phyloP scores from a whole-genome alignment of 805 yeast species.

The Candida dajiaensis region DNA sequence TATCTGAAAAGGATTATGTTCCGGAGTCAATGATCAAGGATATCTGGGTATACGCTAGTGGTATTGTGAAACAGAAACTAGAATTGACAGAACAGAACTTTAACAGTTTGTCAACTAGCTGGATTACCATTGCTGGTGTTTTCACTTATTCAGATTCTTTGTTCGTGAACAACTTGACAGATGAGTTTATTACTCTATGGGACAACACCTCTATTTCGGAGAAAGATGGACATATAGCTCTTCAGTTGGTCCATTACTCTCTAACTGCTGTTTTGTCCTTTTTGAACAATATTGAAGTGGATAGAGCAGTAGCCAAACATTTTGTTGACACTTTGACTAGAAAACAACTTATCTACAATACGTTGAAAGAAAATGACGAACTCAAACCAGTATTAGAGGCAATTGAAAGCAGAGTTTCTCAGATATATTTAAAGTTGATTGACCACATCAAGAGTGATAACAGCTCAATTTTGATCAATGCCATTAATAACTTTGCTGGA shows the following conservation, averaged over 20 bases:
- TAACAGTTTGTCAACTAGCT: conserved; percentile 40
- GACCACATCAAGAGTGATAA: conserved; percentile 18
- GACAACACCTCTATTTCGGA: conserved; percentile 46
- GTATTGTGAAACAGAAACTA: conserved; percentile 29
- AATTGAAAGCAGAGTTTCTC: conserved; percentile 39
- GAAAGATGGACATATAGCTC: conserved; percentile 30
- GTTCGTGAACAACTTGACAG: conserved; percentile 47
- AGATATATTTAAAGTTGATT: conserved; percentile 35
- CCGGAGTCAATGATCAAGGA: conserved; percentile 39
- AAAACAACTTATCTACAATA: conserved; percentile 8
- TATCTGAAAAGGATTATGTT: conserved; percentile 36
- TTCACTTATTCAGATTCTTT: conserved; percentile 51
- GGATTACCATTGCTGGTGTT: conserved; percentile 60
- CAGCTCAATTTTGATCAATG: conserved; percentile 28
- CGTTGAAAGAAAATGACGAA: conserved; percentile 5
- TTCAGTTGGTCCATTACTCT: conserved; percentile 52
- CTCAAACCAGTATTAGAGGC: conserved; percentile 14
- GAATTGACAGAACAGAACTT: conserved; percentile 27
- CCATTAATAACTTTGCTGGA: conserved; percentile 37
- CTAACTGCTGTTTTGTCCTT: conserved; percentile 52
- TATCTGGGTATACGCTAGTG: conserved; percentile 37
- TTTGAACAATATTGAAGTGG: conserved; percentile 33
- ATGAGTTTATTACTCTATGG: conserved; percentile 62
- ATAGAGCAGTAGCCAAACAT: conserved; percentile 41
- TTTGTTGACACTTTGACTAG: conserved; percentile 31